Evolutionary conservation across 768 basidiomycete species (phyloP).

Genomic region (Phaffia tasmanica): DNA sequence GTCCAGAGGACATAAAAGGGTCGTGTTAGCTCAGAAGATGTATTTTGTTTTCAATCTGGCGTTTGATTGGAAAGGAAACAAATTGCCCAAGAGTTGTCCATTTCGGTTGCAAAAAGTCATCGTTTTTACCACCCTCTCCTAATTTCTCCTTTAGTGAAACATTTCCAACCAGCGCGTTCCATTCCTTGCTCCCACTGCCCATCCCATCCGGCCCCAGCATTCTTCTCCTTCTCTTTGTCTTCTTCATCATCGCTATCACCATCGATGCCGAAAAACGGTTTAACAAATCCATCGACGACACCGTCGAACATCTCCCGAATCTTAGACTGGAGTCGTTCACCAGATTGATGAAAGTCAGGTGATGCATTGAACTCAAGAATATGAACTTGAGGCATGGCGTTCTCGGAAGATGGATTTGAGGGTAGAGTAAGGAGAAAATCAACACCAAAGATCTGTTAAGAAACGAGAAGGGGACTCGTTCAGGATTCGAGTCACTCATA

Average conservation of each 20-base stretch:
- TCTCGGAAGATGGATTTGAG: slow-evolving; percentile 29
- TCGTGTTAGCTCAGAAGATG: too few species aligned
- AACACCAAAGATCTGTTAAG: slow-evolving; percentile 62
- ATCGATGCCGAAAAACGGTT: slow-evolving; percentile 47
- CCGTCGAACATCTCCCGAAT: slow-evolving; percentile 66
- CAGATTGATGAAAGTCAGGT: slow-evolving; percentile 89
- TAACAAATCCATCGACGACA: slow-evolving; percentile 57
- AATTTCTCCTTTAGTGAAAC: slow-evolving; percentile 21
- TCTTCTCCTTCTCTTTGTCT: slow-evolving; percentile 16
- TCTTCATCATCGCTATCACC: slow-evolving; percentile 33
- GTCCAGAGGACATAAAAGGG: too few species aligned
- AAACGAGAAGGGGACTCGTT: not conserved
- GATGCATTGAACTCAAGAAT: slow-evolving; percentile 88
- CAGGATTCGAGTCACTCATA: not conserved
- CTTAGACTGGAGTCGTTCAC: slow-evolving; percentile 66
- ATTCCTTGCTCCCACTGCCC: slow-evolving; percentile 48
- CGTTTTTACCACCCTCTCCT: slow-evolving; percentile 14
- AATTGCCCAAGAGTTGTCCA: too few species aligned
- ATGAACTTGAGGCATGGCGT: slow-evolving; percentile 47
- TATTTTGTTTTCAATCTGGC: too few species aligned
- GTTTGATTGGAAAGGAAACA: too few species aligned
- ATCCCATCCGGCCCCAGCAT: slow-evolving; percentile 19
- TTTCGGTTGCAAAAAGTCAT: too few species aligned
- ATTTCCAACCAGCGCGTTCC: slow-evolving; percentile 45
- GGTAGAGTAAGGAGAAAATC: slow-evolving; percentile 66